A percentile compares a stretch with the other conserved stretches of the same genome.
These are phyloP conservation scores for Mortierella sp. DNA, from an alignment of 371 early-diverging fungal species.

Conservation along the genomic window DNA sequence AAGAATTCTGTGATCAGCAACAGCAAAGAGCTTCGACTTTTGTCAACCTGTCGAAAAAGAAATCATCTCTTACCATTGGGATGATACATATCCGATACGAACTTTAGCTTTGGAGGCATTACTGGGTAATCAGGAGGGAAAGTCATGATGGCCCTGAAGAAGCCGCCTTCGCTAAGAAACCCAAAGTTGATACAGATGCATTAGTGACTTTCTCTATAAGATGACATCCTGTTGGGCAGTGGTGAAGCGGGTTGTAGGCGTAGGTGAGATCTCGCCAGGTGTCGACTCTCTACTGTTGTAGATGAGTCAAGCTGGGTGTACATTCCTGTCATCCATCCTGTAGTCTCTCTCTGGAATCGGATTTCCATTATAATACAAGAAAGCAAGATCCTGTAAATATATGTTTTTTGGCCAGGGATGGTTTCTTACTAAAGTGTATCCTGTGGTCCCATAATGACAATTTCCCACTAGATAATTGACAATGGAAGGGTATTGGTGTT, in stretches of 20 bases:
- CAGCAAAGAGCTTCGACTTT: not conserved
- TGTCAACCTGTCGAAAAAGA: not conserved
- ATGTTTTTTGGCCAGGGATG: not conserved
- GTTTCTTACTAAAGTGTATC: slow-evolving; percentile 86
- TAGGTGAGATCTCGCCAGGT: no score
- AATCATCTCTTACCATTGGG: slow-evolving; percentile 73
- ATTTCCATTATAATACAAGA: no score
- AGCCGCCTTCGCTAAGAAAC: slow-evolving; percentile 84
- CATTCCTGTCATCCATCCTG: no score
- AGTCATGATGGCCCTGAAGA: slow-evolving; percentile 87
- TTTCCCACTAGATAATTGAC: slow-evolving; percentile 76
- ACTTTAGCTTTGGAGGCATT: slow-evolving; percentile 88
- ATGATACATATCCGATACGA: slow-evolving; percentile 86
- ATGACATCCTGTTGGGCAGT: no score
- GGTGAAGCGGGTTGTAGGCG: no score
- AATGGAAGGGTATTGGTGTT: not conserved
- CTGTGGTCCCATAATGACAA: slow-evolving; percentile 90
- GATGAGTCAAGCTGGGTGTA: no score
- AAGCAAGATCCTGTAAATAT: no score
- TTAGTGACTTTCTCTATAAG: not conserved
- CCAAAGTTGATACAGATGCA: not conserved
- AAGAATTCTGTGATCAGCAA: not conserved
- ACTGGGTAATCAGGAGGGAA: slow-evolving; percentile 88
- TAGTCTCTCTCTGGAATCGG: no score
- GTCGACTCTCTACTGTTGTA: no score